Conservation (phyloP, 352 stramenopile species). For the Phytophthora kernoviae region DNA sequence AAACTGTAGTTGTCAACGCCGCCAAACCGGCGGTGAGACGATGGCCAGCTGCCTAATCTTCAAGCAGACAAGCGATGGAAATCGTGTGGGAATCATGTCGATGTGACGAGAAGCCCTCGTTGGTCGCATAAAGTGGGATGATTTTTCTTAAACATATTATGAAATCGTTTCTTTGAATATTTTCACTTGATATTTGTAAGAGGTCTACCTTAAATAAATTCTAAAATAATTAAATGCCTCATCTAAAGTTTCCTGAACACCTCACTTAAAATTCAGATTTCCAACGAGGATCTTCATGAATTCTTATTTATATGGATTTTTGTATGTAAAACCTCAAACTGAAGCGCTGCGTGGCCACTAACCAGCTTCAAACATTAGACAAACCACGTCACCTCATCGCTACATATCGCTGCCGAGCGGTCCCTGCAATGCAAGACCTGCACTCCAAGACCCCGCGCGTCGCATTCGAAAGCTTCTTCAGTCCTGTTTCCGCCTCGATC, state of each 20-base stretch:
- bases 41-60: no score
- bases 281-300: no score
- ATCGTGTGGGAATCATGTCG: no score
- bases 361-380: background rate
- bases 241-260: background rate
- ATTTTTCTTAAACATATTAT: no score
- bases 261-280: background rate
- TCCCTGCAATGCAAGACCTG: background rate
- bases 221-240: background rate
- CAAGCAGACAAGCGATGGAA: no score
- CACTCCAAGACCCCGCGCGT: background rate
- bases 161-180: no score
- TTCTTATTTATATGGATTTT: no score
- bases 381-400: background rate
- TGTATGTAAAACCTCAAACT: background rate
- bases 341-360: background rate
- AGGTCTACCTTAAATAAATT: background rate
- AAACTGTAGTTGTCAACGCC: no score
- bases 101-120: no score
- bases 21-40: no score
- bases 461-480: constrained; percentile 1
- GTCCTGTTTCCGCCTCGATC: constrained; percentile 21
- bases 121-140: background rate
- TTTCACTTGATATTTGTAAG: background rate
- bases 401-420: background rate